A percentile compares a stretch with the other conserved stretches of the same genome.
Conservation (phyloP, 1,139 yeast genomes). For the Kazachstania sp. region DNA sequence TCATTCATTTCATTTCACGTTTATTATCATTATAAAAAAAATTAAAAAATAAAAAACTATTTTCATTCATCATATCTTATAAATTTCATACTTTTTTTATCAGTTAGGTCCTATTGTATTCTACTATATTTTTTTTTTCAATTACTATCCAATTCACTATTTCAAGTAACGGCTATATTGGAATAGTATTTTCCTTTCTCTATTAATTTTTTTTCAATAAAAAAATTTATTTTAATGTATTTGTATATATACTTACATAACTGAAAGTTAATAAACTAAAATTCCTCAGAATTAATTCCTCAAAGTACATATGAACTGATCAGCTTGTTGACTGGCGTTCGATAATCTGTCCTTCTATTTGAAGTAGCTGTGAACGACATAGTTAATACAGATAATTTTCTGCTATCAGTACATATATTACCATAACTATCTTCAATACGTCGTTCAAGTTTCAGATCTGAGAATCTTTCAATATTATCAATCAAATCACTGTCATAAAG, state of each 20-base stretch:
- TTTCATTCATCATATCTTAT: neutral
- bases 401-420: neutral
- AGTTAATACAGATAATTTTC: neutral
- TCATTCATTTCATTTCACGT: conserved; percentile 5
- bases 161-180: neutral
- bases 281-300: neutral
- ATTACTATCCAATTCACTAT: neutral
- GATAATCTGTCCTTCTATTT: neutral
- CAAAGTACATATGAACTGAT: neutral
- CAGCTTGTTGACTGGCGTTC: neutral
- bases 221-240: neutral
- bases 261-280: neutral
- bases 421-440: neutral
- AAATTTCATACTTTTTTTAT: neutral
- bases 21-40: neutral
- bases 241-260: neutral
- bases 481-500: neutral
- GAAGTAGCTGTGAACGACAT: neutral
- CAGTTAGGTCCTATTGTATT: neutral
- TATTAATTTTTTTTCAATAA: neutral
- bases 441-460: neutral
- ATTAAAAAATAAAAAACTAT: neutral
- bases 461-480: neutral
- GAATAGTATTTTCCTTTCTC: neutral
- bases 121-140: neutral